A percentile compares a stretch with the other conserved stretches of the same genome.
phyloP scores from a whole-genome alignment of 23 red algal species.

The Rhodosorus marinus region DNA sequence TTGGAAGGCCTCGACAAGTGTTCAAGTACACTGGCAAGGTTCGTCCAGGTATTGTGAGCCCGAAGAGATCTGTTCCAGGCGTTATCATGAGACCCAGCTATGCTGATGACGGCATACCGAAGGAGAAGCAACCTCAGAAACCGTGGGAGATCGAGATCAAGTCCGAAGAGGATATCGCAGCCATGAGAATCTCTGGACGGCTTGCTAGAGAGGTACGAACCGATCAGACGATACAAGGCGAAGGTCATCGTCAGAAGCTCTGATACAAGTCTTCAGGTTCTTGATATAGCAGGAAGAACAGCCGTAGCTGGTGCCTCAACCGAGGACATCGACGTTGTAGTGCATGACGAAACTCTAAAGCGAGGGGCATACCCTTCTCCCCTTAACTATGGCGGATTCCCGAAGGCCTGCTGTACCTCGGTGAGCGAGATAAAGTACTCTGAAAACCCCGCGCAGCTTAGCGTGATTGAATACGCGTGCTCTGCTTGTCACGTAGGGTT shows the following conservation, averaged over 20 bases:
- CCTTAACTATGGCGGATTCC: slow-evolving; percentile 77
- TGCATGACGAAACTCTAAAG: slow-evolving; percentile 62
- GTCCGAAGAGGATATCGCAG: slow-evolving; percentile 32
- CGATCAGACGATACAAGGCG: no score
- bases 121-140: slow-evolving; percentile 6
- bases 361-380: slow-evolving; percentile 85
- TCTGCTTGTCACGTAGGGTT: no score
- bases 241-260: no score
- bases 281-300: slow-evolving; percentile 48
- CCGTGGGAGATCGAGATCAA: slow-evolving; percentile 79
- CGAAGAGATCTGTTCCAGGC: slow-evolving; percentile 32
- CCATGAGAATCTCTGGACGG: slow-evolving; percentile 44
- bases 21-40: slow-evolving; percentile 57
- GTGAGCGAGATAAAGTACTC: no score
- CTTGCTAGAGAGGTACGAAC: slow-evolving; percentile 76
- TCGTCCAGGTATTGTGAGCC: slow-evolving; percentile 43
- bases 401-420: slow-evolving; percentile 92
- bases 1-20: no score
- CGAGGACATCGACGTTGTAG: slow-evolving; percentile 87
- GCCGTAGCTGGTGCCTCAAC: slow-evolving; percentile 56
- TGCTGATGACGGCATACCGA: slow-evolving; percentile 17
- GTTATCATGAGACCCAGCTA: slow-evolving; percentile 59
- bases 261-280: no score
- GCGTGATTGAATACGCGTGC: no score
- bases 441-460: no score